phyloP scores from a whole-genome alignment of 2,329 filamentous ascomycete species.

The Talaromyces sp. region DNA sequence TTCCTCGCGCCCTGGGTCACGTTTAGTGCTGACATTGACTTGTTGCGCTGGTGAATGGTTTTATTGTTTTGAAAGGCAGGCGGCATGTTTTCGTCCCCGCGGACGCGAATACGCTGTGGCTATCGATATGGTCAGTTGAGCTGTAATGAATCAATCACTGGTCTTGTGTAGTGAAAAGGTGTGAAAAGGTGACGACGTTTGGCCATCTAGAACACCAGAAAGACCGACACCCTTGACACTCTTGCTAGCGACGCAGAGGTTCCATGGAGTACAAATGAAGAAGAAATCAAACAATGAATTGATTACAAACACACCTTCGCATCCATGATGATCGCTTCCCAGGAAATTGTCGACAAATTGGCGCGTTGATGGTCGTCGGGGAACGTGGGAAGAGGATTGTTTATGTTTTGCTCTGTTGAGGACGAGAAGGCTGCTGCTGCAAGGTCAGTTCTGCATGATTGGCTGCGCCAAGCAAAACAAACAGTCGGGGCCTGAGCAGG shows the following conservation, averaged over 20 bases:
- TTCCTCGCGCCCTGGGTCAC: constrained; percentile 62
- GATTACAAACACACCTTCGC: constrained; percentile 40
- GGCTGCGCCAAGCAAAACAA: constrained; percentile 26
- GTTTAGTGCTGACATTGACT: constrained; percentile 70
- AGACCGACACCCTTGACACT: neutral
- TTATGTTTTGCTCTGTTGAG: constrained; percentile 31
- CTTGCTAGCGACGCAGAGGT: neutral
- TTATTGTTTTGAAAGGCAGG: constrained; percentile 55
- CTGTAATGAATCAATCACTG: neutral
- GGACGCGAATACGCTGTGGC: constrained; percentile 70
- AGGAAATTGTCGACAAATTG: constrained; percentile 4
- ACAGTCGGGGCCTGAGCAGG: constrained; percentile 12
- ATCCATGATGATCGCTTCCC: constrained; percentile 43
- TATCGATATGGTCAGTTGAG: constrained; percentile 40
- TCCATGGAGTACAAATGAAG: neutral
- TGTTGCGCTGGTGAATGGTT: constrained; percentile 76
- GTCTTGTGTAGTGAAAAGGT: neutral
- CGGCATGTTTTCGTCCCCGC: constrained; percentile 69
- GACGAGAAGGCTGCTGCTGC: constrained; percentile 9
- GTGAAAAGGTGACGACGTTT: neutral
- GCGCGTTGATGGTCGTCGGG: constrained; percentile 7
- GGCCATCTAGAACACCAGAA: neutral
- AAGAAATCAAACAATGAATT: constrained; percentile 2
- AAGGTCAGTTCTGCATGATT: constrained; percentile 20
- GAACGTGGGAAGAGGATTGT: constrained; percentile 20